These are phyloP conservation scores for Harringtonia aguacate DNA, from an alignment of 2,329 filamentous ascomycete species.

Conservation along the genomic window DNA sequence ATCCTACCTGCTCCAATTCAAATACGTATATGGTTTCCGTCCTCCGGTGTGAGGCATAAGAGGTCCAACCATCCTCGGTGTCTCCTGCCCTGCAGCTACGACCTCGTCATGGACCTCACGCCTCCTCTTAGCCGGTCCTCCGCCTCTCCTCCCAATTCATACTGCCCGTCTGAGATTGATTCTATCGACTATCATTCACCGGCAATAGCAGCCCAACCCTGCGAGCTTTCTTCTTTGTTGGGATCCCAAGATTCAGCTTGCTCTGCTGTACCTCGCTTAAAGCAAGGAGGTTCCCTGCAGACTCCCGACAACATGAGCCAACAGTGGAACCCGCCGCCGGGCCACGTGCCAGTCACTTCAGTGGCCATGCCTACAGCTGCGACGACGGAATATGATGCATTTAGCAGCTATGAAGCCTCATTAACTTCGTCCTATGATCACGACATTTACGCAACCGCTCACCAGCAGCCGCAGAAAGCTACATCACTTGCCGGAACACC, in stretches of 20 bases:
- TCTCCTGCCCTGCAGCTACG: too few relatives aligned
- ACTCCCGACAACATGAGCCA: slow-evolving; percentile 30
- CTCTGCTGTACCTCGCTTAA: slow-evolving; percentile 23
- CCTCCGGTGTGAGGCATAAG: too few relatives aligned
- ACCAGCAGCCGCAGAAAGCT: neutral
- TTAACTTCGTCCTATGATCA: slow-evolving; percentile 30
- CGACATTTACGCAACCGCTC: slow-evolving; percentile 32
- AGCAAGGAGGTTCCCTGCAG: slow-evolving; percentile 25
- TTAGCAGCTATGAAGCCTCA: slow-evolving; percentile 32
- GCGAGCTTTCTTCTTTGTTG: slow-evolving; percentile 31
- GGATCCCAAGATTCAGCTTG: slow-evolving; percentile 23
- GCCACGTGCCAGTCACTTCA: neutral
- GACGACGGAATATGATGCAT: slow-evolving; percentile 18
- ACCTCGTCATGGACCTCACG: slow-evolving; percentile 34
- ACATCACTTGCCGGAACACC: slow-evolving; percentile 12
- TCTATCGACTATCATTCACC: slow-evolving; percentile 36
- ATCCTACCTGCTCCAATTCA: too few relatives aligned
- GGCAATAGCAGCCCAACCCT: slow-evolving; percentile 29
- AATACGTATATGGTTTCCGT: too few relatives aligned
- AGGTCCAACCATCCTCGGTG: too few relatives aligned
- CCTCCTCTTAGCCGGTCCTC: slow-evolving; percentile 35
- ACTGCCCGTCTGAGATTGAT: slow-evolving; percentile 29
- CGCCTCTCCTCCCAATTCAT: slow-evolving; percentile 31
- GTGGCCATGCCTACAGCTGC: neutral
- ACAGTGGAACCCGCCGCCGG: slow-evolving; percentile 22